A percentile compares a stretch with the other conserved stretches of the same genome.
phyloP scores from a whole-genome alignment of 2,329 filamentous ascomycete genomes.

The Cladosporium austrohemisphaericum region DNA sequence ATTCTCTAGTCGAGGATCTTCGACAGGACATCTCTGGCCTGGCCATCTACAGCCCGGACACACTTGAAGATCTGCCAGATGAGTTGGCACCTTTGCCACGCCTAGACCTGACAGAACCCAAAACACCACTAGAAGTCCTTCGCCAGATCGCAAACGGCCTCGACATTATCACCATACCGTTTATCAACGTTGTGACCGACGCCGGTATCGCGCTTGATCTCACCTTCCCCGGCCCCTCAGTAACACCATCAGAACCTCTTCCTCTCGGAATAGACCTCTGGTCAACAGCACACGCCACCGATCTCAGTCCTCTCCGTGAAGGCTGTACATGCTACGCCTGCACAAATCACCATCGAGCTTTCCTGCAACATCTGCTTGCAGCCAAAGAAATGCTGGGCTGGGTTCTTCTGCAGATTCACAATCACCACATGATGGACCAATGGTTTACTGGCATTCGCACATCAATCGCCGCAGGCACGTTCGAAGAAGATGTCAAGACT shows the following conservation, averaged over 20 bases:
- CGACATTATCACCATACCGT: conserved; percentile 75
- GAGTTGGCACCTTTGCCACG: conserved; percentile 63
- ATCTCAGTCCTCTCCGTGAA: conserved; percentile 58
- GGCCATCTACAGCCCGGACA: conserved; percentile 71
- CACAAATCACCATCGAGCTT: conserved; percentile 77
- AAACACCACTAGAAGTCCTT: conserved; percentile 72
- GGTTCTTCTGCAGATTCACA: conserved; percentile 89
- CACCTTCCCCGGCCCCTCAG: conserved; percentile 55
- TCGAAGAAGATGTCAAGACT: conserved; percentile 49
- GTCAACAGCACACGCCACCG: conserved; percentile 56
- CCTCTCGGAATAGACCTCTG: conserved; percentile 78
- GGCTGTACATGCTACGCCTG: conserved; percentile 81
- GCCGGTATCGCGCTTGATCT: conserved; percentile 82
- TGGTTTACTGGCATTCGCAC: conserved; percentile 72
- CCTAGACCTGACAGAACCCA: conserved; percentile 67
- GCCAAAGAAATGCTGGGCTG: conserved; percentile 97
- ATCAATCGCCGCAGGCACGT: conserved; percentile 57
- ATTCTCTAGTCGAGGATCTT: conserved; percentile 64
- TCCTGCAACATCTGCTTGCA: conserved; percentile 77
- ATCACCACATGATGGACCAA: conserved; percentile 65
- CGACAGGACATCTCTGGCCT: conserved; percentile 60
- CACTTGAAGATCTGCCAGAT: conserved; percentile 64
- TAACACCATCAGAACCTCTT: conserved; percentile 34
- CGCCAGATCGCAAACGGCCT: conserved; percentile 71
- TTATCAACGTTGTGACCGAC: conserved; percentile 71